A percentile compares a stretch with the other conserved stretches of the same genome.
Conservation (phyloP, 164 flowering plant genomes). For the Piper longum region DNA sequence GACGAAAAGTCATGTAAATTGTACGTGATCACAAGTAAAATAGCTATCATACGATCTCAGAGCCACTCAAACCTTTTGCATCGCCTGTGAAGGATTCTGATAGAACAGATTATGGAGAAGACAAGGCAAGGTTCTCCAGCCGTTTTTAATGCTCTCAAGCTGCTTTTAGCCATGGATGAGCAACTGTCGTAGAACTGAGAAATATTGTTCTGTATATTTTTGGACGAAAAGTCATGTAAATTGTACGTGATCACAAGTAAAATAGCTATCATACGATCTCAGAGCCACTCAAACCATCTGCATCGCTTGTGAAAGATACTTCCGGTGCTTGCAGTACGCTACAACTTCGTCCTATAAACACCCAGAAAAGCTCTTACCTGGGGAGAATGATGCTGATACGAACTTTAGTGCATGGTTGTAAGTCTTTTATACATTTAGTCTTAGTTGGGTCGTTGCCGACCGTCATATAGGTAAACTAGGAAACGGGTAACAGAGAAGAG, state of each 20-base stretch:
- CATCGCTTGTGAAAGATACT: background rate
- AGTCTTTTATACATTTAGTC: no score
- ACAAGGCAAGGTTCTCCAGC: constrained; percentile 49
- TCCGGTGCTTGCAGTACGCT: background rate
- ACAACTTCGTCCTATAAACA: background rate
- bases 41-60: background rate
- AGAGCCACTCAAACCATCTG: background rate
- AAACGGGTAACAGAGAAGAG: no score
- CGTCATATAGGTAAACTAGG: no score
- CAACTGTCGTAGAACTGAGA: constrained; percentile 6
- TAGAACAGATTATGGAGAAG: constrained; percentile 54
- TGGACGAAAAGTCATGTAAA: background rate
- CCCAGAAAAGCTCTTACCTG: background rate
- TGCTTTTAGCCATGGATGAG: constrained; percentile 28
- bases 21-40: background rate
- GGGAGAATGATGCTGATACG: background rate
- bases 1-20: background rate
- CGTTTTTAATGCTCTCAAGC: constrained; percentile 37
- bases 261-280: background rate
- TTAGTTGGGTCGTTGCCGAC: no score
- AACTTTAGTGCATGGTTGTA: no score
- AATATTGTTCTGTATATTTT: background rate
- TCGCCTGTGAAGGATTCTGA: constrained; percentile 12
- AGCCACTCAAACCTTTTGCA: background rate
- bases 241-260: background rate